Evolutionary conservation across 2,329 filamentous ascomycete species (phyloP), one percentile per base, ranked within the genome.

Genomic region (Whalleya microplaca): DNA sequence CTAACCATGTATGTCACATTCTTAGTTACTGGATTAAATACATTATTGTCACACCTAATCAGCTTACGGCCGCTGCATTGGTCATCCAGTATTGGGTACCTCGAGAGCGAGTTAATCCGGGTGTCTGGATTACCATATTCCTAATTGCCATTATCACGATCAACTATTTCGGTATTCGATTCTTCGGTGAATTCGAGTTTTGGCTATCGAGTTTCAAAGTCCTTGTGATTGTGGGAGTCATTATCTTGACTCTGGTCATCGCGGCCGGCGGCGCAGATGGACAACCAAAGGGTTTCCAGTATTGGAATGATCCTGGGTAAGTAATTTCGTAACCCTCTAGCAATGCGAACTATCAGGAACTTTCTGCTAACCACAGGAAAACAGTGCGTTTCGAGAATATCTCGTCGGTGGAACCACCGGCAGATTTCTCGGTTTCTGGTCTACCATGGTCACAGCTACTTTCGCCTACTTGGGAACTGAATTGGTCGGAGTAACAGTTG

Each of bases 21-120:
- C 27, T 5, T 53, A 80, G 79, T 42, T 82, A 82, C 64, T 90
- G 85, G 83, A 83, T 87, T 75, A 83, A 93, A 84, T 95, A 95
- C 72, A 90, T 95, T 71, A 93, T 96, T 67, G 83, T 90, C 48
- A 92, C 90, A 1, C 91, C 92, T 1, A 95, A 95, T 69, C 91
- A 96, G 71, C 78, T 96, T 41, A 95, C 91, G 0, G 91, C 91
- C 23, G 85, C 83, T n/a, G 84, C 90, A 4, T 75, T 96, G 40
- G 89, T 94, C 55, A 89, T 96, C 55, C 85, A 89, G 64, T 92
- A 86, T 67, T 96, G 92, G 91, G 76, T 91, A 10, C 71, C 79
- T 1, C 75, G 83, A 23, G 82, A 89, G 0, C 77, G 75, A 44
- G 80, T 94, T 53, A 93, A 94, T 67, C 87, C 90, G 0, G 91